Evolutionary conservation across 106 monocot species (phyloP), one percentile per base, ranked within the genome.

Genomic region (Phalaenopsis aphrodite): DNA sequence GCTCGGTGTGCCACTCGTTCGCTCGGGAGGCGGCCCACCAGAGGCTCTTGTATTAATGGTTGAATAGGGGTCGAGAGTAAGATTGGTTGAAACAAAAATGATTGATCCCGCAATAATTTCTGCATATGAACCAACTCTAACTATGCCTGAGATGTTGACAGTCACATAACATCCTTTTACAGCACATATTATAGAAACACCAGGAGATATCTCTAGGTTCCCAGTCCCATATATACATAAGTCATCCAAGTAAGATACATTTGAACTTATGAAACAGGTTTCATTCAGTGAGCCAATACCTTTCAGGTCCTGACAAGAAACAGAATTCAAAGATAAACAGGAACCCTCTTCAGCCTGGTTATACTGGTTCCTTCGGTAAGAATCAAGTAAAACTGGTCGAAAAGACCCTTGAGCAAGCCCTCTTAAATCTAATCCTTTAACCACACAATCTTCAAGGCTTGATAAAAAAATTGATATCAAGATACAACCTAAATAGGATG

Each of bases 1-100:
- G 72, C 61, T 86, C 21, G 96, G 96, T 45, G 96, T 96, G 21
- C 96, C 96, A 83, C 96, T 96, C 16, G 96, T 96, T 83, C 93
- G 96, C 5, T 89, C 66, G 46, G 96, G 96, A 47, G 96, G 90
- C 56, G 83, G 69, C 8, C 96, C 96, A 57, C 88, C 96, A 74
- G 88, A 84, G 48, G 87, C 67, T 57, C 87, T 90, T 36, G 96
- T 91, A 74, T 92, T 93, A 83, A 96, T 77, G 11, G 83, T 84
- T 69, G 96, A 83, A 79, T 87, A 69, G 36, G 82, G 52, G 38
- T 87, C 83, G 73, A 96, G 76, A 14, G 83, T 77, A 80, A 96
- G 74, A 81, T 87, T 88, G 18, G 68, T 42, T 18, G 91, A 88
- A 56, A 77, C 83, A 68, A 96, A 78, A 78, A 83, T 75, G 69